Evolutionary conservation across 768 basidiomycete species (phyloP), one percentile per base, ranked within the genome.

Genomic region (Calvatia gigantea): DNA sequence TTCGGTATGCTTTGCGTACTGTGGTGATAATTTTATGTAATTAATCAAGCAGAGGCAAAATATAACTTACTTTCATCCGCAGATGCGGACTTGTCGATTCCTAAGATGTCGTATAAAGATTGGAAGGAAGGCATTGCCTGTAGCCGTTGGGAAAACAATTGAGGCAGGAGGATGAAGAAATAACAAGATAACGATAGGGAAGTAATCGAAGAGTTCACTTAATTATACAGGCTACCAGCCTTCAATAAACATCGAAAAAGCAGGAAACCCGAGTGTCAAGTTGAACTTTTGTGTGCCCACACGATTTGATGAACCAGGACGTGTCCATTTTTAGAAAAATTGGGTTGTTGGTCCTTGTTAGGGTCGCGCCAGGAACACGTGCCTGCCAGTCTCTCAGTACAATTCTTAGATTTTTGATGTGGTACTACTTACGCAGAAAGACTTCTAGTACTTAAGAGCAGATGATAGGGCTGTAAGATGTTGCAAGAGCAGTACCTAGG

Each of bases 1-100:
- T 79, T 62, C 80, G 84, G 67, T 87, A 89, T 1, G 85, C 86
- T 61, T 75, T 83, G 48, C 84, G 81, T 54, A 89, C 87, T 86
- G 58, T 11, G 7, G 19, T 33, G 38, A n/a, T n/a, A 19, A 28
- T 21, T 23, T 37, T 28, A 33, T 42, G 44, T 41, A 32, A 57
- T 33, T 27, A 1, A 3, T 2, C 21, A 23, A 32, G 46, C 28
- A 48, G 33, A 50, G 32, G 32, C 11, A 32, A 54, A 31, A 17
- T 5, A n/a, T 17, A 45, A 67, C 78, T 56, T 52, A 80, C 82
- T 71, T 56, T 84, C 81, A n/a, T 83, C 81, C 25, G 72, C 69
- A 49, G 76, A 71, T 53, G 80, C 81, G 45, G 70, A 68, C 23
- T 61, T 67, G 9, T 69, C 59, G 51, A 83, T 70, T 28, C 75